Base-by-base conservation (phyloP, 352 stramenopile genomes). In the Phytophthora boehmeriae region DNA sequence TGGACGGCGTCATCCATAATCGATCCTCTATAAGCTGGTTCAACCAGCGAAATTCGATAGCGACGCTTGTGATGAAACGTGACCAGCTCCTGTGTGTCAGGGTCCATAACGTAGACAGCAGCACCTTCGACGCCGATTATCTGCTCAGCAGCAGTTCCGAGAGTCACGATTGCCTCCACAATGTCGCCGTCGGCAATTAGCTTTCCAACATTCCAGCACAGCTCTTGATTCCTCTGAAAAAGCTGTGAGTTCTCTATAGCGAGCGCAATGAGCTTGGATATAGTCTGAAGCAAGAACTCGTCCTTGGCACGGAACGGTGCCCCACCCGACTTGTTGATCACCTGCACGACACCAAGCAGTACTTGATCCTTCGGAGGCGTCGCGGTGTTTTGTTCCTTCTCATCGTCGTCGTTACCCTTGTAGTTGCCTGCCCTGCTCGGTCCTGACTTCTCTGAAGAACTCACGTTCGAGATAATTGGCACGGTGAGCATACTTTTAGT, bases 401-500 rank as follows among this genome's bases (percentile, higher is more conserved):
- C 36, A 1, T 1, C 4, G 10, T 66, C 41, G 3, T 14, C 28
- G 4, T 43, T 28, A 39, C 19, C 25, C 13, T 48, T 39, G 1
- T 13, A 22, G 13, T 22, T 54, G 22, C 4, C 27, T 30, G 47
- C 8, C 8, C 0, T 14, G 8, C 16, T n/a, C 44, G 34, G 2
- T 32, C 4, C n/a, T 9, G 47, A 8, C 5, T 58, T 55, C 52
- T 63, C 25, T 46, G 67, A 22, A 59, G 59, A 59, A 0, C 63
- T 56, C 5, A 72, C 55, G 14, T 76, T 88, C 6, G 78, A 84
- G 16, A 93, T 60, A 27, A 91, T 93, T 5, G 84, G 84, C 6
- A 90, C 77, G 0, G 84, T 84, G 5, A 93, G 57, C 63, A 93
- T 93, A 46, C 81, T 91, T 50, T 93, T 93, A 5, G 84, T 93